These are phyloP conservation scores for Geranomyces michiganensis DNA, from an alignment of 192 early-diverging fungal species.

Conservation along the genomic window DNA sequence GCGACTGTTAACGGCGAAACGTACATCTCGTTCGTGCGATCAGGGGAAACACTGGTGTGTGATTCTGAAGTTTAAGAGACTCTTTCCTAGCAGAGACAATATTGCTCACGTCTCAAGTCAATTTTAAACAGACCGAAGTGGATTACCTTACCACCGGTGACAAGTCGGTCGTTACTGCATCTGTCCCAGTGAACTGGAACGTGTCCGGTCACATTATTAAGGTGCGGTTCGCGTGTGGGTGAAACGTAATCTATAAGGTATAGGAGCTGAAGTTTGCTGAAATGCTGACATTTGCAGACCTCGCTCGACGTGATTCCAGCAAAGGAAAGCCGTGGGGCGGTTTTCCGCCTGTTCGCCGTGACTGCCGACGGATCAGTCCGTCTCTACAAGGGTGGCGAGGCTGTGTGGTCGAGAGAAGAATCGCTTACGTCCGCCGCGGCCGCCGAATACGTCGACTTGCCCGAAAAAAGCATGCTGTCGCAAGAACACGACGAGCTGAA, in stretches of 20 bases:
- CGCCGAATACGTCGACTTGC: slow-evolving; percentile 81
- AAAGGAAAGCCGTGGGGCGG: slow-evolving; percentile 9
- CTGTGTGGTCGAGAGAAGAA: slow-evolving; percentile 88
- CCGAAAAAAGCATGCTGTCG: slow-evolving; percentile 68
- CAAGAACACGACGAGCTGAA: slow-evolving; percentile 69
- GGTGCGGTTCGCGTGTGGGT: no score
- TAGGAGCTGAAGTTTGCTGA: no score
- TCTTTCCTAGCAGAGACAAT: not conserved
- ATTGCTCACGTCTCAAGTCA: no score
- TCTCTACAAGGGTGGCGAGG: slow-evolving; percentile 28
- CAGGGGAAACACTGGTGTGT: not conserved
- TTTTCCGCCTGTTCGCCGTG: slow-evolving; percentile 32
- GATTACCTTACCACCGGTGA: not conserved
- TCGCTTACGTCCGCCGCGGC: slow-evolving; percentile 70
- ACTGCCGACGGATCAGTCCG: slow-evolving; percentile 47
- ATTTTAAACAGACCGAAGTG: not conserved
- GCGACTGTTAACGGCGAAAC: not conserved
- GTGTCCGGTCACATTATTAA: no score
- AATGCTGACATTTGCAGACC: slow-evolving; percentile 5
- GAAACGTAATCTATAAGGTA: no score
- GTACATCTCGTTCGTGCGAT: not conserved
- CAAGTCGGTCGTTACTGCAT: no score
- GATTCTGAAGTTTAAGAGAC: not conserved
- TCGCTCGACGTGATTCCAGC: slow-evolving; percentile 14
- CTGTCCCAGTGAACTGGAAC: no score